phyloP scores from a whole-genome alignment of 1,284 basidiomycete species.

The Gymnopus androsaceus region DNA sequence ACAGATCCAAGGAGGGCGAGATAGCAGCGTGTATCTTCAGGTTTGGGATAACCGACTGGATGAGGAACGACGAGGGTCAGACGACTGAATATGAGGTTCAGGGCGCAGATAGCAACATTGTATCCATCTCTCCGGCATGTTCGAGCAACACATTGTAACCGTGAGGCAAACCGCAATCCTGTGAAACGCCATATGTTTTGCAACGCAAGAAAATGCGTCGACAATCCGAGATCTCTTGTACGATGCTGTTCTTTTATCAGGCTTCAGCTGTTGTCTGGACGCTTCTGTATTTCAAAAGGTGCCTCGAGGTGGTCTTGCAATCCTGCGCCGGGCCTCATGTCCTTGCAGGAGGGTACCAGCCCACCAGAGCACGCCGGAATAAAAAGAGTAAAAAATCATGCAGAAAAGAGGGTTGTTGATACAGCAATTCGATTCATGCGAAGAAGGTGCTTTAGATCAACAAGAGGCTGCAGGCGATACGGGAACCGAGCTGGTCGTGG shows the following conservation, averaged over 20 bases:
- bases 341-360: not conserved
- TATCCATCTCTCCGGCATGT: not conserved
- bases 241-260: not conserved
- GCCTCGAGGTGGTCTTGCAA: not conserved
- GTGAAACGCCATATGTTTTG: conserved; percentile 3
- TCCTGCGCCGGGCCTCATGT: not conserved
- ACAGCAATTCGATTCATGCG: not conserved
- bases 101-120: conserved; percentile 6
- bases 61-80: conserved; percentile 2
- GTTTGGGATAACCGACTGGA: not conserved
- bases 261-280: not conserved
- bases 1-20: not conserved
- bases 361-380: not conserved
- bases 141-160: conserved; percentile 14
- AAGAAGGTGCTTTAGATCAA: too few species aligned
- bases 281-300: not conserved
- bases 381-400: not conserved
- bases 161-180: conserved; percentile 9
- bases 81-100: conserved; percentile 5
- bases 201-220: not conserved
- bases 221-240: not conserved
- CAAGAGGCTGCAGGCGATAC: not conserved
- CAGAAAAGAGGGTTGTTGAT: not conserved
- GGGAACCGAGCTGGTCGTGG: not conserved
- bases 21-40: conserved; percentile 9